Evolutionary conservation across 495 filamentous ascomycete genomes (phyloP).

Genomic region (Clavariopsis aquatica): DNA sequence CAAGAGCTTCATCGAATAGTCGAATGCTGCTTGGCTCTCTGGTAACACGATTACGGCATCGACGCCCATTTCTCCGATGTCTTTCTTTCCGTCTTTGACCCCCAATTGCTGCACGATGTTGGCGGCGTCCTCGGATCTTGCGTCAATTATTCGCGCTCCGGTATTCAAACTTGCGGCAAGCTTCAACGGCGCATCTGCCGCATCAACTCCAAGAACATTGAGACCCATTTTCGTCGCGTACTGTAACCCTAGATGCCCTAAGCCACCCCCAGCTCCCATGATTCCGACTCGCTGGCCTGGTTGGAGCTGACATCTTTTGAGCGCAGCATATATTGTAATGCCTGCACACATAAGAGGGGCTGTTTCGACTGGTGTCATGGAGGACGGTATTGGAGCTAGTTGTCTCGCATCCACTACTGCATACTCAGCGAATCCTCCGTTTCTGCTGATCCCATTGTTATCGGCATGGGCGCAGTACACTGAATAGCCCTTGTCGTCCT

Average conservation of each 20-base stretch:
- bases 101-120: constrained; percentile 28
- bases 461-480: constrained; percentile 42
- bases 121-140: constrained; percentile 19
- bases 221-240: constrained; percentile 32
- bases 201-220: constrained; percentile 31
- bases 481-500: constrained; percentile 44
- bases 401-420: constrained; percentile 33
- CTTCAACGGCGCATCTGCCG: constrained; percentile 23
- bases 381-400: constrained; percentile 24
- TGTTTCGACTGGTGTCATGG: constrained; percentile 20
- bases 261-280: constrained; percentile 32
- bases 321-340: constrained; percentile 29
- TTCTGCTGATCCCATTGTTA: constrained; percentile 25
- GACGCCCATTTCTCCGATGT: constrained; percentile 45
- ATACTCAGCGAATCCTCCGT: constrained; percentile 34
- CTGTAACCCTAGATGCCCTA: constrained; percentile 34
- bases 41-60: constrained; percentile 51
- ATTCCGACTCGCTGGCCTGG: constrained; percentile 25
- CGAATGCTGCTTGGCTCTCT: constrained; percentile 45
- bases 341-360: constrained; percentile 37
- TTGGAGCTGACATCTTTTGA: constrained; percentile 26
- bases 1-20: constrained; percentile 48
- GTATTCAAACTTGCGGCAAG: constrained; percentile 24
- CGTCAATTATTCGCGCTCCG: constrained; percentile 35
- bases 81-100: constrained; percentile 40